Percentiles rank a stretch among this genome's conserved stretches.
Evolutionary conservation across 2,329 filamentous ascomycete genomes (phyloP).

Genomic region (Xylariaceae sp.): DNA sequence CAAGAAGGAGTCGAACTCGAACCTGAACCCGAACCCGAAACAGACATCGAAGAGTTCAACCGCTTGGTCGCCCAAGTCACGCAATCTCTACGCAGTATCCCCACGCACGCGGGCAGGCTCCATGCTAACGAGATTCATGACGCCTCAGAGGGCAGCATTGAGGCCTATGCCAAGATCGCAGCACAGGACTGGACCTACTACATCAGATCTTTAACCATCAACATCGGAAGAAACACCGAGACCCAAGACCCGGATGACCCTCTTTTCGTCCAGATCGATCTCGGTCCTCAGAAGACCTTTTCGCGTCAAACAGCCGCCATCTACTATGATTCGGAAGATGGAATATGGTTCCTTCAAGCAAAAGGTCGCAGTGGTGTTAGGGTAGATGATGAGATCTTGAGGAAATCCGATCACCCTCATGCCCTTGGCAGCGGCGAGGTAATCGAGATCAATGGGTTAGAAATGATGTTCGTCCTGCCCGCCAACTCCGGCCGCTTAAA

Average conservation of each 20-base stretch:
- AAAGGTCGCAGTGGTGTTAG: conserved; percentile 92
- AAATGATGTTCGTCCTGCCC: conserved; percentile 99
- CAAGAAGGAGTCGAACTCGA: conserved; percentile 46
- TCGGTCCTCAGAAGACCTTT: conserved; percentile 83
- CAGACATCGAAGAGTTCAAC: conserved; percentile 56
- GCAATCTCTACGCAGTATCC: conserved; percentile 55
- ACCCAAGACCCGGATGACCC: conserved; percentile 53
- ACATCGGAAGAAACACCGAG: conserved; percentile 76
- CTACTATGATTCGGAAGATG: conserved; percentile 70
- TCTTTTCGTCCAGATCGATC: conserved; percentile 79
- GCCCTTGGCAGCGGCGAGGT: conserved; percentile 85
- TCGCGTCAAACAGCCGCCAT: conserved; percentile 80
- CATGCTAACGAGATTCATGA: conserved; percentile 70
- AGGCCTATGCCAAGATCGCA: conserved; percentile 83
- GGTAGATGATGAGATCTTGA: conserved; percentile 76
- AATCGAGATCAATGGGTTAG: conserved; percentile 87
- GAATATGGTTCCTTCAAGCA: conserved; percentile 83
- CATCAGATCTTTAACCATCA: conserved; percentile 75
- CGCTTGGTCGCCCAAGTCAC: conserved; percentile 63
- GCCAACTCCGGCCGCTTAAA: conserved; percentile 70
- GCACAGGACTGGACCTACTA: conserved; percentile 87
- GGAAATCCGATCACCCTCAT: conserved; percentile 66
- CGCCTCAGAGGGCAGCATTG: conserved; percentile 66
- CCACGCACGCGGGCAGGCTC: conserved; percentile 66
- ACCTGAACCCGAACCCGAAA: conserved; percentile 8